phyloP scores from a whole-genome alignment of 2,329 filamentous ascomycete species.

The Hysterium pulicare region DNA sequence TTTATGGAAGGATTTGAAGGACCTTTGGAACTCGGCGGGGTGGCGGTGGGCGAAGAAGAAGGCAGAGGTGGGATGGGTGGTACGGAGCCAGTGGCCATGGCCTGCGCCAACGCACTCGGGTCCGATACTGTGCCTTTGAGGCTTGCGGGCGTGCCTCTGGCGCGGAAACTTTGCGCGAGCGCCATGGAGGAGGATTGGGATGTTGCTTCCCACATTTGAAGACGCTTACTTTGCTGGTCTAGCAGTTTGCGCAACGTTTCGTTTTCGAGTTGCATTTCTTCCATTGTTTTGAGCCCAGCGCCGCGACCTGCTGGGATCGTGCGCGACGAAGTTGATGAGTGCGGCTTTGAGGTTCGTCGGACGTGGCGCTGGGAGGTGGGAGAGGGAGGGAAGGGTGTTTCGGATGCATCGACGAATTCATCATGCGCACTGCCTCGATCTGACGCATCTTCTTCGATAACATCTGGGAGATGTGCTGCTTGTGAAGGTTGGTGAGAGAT shows the following conservation, averaged over 20 bases:
- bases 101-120: conserved; percentile 24
- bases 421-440: conserved; percentile 45
- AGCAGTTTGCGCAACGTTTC: conserved; percentile 78
- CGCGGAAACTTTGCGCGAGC: conserved; percentile 72
- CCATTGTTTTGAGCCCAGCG: conserved; percentile 62
- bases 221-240: conserved; percentile 78
- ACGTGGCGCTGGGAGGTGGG: conserved; percentile 39
- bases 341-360: conserved; percentile 24
- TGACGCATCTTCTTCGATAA: conserved; percentile 40
- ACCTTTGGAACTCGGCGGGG: conserved; percentile 5
- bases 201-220: conserved; percentile 92
- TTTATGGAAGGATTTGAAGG: not conserved
- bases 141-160: conserved; percentile 11
- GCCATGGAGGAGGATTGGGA: conserved; percentile 84
- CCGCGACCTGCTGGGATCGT: conserved; percentile 32
- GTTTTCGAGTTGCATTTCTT: conserved; percentile 89
- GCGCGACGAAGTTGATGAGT: conserved; percentile 17
- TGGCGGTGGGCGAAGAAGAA: conserved; percentile 12
- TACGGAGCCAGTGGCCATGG: conserved; percentile 19
- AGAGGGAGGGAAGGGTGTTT: conserved; percentile 54
- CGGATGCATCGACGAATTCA: conserved; percentile 84
- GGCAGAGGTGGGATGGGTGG: conserved; percentile 18
- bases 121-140: conserved; percentile 17
- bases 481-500: conserved; percentile 49
- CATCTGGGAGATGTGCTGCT: conserved; percentile 43